Evolutionary conservation across 345 rosid species (phyloP).

Genomic region (Eucalyptus fibrosa): DNA sequence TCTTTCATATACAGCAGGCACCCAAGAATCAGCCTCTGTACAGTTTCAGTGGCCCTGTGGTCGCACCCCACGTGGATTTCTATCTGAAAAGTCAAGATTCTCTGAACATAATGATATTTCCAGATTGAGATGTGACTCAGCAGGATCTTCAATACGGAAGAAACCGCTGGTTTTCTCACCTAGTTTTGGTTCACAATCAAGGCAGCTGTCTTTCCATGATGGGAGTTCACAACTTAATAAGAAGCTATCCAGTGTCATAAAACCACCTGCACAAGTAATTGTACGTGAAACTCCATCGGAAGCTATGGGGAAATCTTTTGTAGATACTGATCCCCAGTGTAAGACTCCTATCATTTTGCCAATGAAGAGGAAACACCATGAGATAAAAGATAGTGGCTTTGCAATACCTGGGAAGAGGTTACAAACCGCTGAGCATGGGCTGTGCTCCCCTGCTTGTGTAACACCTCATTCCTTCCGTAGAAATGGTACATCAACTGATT

Average conservation of each 20-base stretch:
- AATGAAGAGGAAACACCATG: constrained; percentile 65
- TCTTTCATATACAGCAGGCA: constrained; percentile 35
- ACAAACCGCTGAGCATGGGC: constrained; percentile 55
- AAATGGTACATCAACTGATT: constrained; percentile 22
- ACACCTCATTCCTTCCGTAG: constrained; percentile 45
- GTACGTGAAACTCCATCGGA: constrained; percentile 31
- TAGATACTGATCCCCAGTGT: constrained; percentile 40
- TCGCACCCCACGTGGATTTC: constrained; percentile 57
- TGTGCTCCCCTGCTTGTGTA: constrained; percentile 43
- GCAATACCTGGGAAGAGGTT: constrained; percentile 58
- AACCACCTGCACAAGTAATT: constrained; percentile 11
- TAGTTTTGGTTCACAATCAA: constrained; percentile 39
- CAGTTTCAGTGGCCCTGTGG: constrained; percentile 89
- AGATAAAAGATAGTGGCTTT: constrained; percentile 48
- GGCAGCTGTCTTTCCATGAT: constrained; percentile 33
- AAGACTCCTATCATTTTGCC: constrained; percentile 66
- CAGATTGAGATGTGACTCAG: constrained; percentile 24
- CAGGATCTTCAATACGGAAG: constrained; percentile 50
- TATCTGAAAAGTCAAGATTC: constrained; percentile 34
- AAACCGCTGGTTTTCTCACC: constrained; percentile 71
- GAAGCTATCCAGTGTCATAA: constrained; percentile 13
- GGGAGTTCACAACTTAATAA: constrained; percentile 21
- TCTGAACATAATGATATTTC: constrained; percentile 29
- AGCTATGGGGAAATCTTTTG: constrained; percentile 11
- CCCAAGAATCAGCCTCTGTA: constrained; percentile 43